Percentiles rank a stretch among this genome's conserved stretches.
Evolutionary conservation across 352 stramenopile species (phyloP).

Genomic region (Pythium chondricola): DNA sequence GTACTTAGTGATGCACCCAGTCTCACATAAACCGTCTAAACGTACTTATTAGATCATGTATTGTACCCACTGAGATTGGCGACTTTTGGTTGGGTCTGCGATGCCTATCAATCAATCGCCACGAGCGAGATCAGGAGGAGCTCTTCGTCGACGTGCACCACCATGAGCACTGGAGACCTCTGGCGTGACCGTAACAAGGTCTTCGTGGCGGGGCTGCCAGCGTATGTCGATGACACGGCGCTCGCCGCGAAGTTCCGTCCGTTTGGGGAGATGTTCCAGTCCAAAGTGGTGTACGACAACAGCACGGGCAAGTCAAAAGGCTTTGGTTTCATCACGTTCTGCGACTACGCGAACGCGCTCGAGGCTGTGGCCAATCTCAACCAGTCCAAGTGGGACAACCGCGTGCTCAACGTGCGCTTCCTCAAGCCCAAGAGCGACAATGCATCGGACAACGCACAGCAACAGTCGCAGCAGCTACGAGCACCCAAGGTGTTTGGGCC

Average conservation of each 20-base stretch:
- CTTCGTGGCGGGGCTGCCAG: slow-evolving; percentile 70
- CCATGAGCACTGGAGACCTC: slow-evolving; percentile 55
- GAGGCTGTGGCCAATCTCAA: slow-evolving; percentile 76
- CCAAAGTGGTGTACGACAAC: slow-evolving; percentile 75
- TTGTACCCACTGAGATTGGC: too few species aligned
- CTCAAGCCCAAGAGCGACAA: slow-evolving; percentile 54
- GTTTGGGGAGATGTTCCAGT: slow-evolving; percentile 83
- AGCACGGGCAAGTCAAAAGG: slow-evolving; percentile 60
- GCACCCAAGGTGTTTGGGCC: slow-evolving; percentile 52
- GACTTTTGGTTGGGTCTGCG: slow-evolving; percentile 5
- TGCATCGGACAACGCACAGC: neutral
- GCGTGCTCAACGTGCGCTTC: slow-evolving; percentile 79
- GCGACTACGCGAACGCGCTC: slow-evolving; percentile 70
- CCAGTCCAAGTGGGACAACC: slow-evolving; percentile 81
- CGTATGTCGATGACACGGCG: slow-evolving; percentile 53
- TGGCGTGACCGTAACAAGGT: slow-evolving; percentile 88
- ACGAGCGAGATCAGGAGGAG: too few species aligned
- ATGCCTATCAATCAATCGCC: slow-evolving; percentile 1
- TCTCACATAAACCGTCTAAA: neutral
- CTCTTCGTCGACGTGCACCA: neutral
- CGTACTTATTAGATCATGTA: slow-evolving; percentile 2
- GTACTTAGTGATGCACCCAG: neutral
- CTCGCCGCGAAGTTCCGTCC: slow-evolving; percentile 66
- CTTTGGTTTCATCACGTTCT: slow-evolving; percentile 83
- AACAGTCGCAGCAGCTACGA: slow-evolving; percentile 1